phyloP scores from a whole-genome alignment of 768 basidiomycete species.

The Russula ochroleuca region DNA sequence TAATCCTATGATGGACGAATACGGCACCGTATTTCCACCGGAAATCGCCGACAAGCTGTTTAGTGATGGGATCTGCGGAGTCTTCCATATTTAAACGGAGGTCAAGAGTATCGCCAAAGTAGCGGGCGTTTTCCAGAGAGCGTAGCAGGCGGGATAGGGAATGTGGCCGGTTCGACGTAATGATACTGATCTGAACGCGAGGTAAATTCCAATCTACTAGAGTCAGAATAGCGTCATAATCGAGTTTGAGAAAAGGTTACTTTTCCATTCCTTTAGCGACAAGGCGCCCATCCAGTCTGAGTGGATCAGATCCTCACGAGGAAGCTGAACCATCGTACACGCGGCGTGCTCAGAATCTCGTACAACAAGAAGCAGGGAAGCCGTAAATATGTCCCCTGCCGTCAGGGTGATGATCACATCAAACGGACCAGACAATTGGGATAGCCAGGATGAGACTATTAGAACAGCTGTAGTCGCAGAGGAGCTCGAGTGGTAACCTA shows the following conservation, averaged over 20 bases:
- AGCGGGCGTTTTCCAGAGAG: constrained; percentile 55
- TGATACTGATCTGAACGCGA: constrained; percentile 62
- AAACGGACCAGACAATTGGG: constrained; percentile 26
- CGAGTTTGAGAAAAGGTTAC: constrained; percentile 37
- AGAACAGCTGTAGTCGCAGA: constrained; percentile 2
- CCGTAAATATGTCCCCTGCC: constrained; percentile 7
- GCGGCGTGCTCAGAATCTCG: constrained; percentile 10
- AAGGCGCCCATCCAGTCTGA: constrained; percentile 62
- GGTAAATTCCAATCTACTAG: constrained; percentile 70
- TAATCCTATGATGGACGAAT: constrained; percentile 63
- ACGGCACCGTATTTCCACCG: constrained; percentile 59
- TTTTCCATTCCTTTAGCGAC: constrained; percentile 51
- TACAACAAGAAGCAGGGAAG: constrained; percentile 8
- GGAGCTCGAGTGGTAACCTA: constrained; percentile 9
- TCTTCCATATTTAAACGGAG: constrained; percentile 75
- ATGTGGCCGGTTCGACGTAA: constrained; percentile 70
- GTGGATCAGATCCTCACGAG: constrained; percentile 46
- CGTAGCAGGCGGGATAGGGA: constrained; percentile 64
- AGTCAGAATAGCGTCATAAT: constrained; percentile 22
- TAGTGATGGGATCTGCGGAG: constrained; percentile 59
- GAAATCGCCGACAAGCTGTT: constrained; percentile 46
- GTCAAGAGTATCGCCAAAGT: constrained; percentile 64
- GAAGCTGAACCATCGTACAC: constrained; percentile 42
- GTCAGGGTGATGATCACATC: constrained; percentile 24
- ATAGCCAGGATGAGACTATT: constrained; percentile 26